Percentiles rank a stretch among this genome's conserved stretches.
Conservation (phyloP, 1,284 basidiomycete species). For the Marasmius sp. region DNA sequence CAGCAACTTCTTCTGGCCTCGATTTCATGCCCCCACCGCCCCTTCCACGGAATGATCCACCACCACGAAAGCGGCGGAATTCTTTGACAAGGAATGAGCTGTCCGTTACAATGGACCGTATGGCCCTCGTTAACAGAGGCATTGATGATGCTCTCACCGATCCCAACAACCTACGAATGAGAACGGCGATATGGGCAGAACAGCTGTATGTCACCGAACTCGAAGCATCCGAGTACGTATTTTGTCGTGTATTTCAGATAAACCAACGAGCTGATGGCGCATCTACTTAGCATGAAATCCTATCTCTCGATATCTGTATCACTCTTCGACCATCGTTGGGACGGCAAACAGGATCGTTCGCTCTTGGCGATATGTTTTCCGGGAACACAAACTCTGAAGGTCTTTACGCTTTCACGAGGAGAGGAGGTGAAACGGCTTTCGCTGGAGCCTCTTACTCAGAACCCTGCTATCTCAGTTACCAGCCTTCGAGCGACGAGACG, state of each 20-base stretch:
- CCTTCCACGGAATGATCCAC: slow-evolving; percentile 23
- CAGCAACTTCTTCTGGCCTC: slow-evolving; percentile 18
- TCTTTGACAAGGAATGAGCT: slow-evolving; percentile 56
- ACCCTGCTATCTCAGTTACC: slow-evolving; percentile 52
- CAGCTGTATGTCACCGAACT: slow-evolving; percentile 53
- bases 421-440: slow-evolving; percentile 39
- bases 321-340: slow-evolving; percentile 67
- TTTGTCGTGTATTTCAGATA: not conserved
- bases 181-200: slow-evolving; percentile 68
- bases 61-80: slow-evolving; percentile 36
- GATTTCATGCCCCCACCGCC: not conserved
- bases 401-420: slow-evolving; percentile 46
- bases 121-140: slow-evolving; percentile 50
- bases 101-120: slow-evolving; percentile 61
- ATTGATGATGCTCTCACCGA: slow-evolving; percentile 37
- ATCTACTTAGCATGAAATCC: slow-evolving; percentile 30
- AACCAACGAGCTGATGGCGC: slow-evolving; percentile 1
- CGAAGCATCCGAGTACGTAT: slow-evolving; percentile 50
- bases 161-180: slow-evolving; percentile 61
- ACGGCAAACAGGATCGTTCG: slow-evolving; percentile 48
- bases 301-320: slow-evolving; percentile 53
- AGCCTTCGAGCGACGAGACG: slow-evolving; percentile 64
- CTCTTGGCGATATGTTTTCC: slow-evolving; percentile 62
- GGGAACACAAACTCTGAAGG: slow-evolving; percentile 40
- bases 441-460: slow-evolving; percentile 36